phyloP scores from a whole-genome alignment of 805 yeast genomes.

The Komagataella ulmi region DNA sequence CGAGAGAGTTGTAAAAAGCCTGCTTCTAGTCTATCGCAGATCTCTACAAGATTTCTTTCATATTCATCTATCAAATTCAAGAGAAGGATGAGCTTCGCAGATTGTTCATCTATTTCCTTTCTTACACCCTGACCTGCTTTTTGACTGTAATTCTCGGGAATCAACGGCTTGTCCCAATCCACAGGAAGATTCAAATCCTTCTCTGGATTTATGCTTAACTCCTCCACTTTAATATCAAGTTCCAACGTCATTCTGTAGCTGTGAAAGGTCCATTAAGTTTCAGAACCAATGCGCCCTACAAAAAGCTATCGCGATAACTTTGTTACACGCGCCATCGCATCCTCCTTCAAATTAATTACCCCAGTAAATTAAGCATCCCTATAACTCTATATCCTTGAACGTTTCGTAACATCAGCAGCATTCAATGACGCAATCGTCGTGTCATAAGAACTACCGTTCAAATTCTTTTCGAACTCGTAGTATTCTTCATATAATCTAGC shows the following conservation, averaged over 20 bases:
- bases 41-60: slow-evolving; percentile 12
- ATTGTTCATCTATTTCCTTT: background rate
- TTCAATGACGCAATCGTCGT: background rate
- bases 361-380: background rate
- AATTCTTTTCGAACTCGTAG: background rate
- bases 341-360: background rate
- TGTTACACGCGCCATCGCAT: background rate
- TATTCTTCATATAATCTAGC: background rate
- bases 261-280: background rate
- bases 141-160: background rate
- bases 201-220: background rate
- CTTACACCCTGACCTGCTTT: background rate
- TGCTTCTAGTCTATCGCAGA: slow-evolving; percentile 13
- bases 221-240: background rate
- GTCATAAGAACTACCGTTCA: background rate
- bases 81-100: slow-evolving; percentile 6
- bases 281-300: background rate
- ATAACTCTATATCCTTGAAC: background rate
- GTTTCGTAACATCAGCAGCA: background rate
- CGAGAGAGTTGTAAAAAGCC: slow-evolving; percentile 27
- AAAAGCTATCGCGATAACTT: background rate
- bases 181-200: background rate
- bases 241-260: background rate
- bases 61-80: slow-evolving; percentile 21
- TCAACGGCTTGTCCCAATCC: background rate